A percentile compares a stretch with the other conserved stretches of the same genome.
Evolutionary conservation across 345 rosid genomes (phyloP).

Genomic region (Populus euphratica): DNA sequence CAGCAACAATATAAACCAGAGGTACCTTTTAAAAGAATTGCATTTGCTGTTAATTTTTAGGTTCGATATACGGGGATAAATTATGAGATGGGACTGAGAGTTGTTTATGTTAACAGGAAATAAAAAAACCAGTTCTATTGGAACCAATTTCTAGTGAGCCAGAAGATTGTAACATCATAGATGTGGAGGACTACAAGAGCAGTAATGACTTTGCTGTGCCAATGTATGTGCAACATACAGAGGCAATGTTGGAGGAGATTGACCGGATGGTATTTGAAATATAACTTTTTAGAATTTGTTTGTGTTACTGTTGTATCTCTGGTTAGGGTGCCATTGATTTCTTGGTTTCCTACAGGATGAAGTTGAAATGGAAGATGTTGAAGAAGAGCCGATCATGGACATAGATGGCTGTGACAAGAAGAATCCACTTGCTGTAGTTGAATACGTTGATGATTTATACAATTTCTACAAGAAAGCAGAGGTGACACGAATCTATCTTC

Average conservation of each 20-base stretch:
- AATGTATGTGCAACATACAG: constrained; percentile 82
- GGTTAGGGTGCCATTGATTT: neutral
- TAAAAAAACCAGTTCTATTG: constrained; percentile 32
- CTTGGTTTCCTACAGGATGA: constrained; percentile 50
- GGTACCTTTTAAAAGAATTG: constrained; percentile 29
- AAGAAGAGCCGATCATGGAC: constrained; percentile 52
- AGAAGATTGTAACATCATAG: constrained; percentile 40
- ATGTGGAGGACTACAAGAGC: constrained; percentile 45
- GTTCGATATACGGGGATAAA: neutral
- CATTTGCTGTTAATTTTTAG: neutral
- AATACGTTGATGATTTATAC: constrained; percentile 71
- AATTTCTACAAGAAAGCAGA: constrained; percentile 67
- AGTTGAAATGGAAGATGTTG: constrained; percentile 79
- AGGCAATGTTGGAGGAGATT: constrained; percentile 83
- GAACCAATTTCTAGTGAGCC: constrained; percentile 30
- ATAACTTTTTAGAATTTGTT: neutral
- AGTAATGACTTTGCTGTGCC: constrained; percentile 56
- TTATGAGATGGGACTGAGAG: neutral
- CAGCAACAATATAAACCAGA: constrained; percentile 49
- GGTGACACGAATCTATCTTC: constrained; percentile 36
- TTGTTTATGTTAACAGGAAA: constrained; percentile 32
- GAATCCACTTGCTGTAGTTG: constrained; percentile 74
- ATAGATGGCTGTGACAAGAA: constrained; percentile 67
- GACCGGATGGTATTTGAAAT: constrained; percentile 65
- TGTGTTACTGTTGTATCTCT: neutral